A percentile compares a stretch with the other conserved stretches of the same genome.
Evolutionary conservation across 148 eudicot species (phyloP).

Genomic region (Vaccinium corymbosum): DNA sequence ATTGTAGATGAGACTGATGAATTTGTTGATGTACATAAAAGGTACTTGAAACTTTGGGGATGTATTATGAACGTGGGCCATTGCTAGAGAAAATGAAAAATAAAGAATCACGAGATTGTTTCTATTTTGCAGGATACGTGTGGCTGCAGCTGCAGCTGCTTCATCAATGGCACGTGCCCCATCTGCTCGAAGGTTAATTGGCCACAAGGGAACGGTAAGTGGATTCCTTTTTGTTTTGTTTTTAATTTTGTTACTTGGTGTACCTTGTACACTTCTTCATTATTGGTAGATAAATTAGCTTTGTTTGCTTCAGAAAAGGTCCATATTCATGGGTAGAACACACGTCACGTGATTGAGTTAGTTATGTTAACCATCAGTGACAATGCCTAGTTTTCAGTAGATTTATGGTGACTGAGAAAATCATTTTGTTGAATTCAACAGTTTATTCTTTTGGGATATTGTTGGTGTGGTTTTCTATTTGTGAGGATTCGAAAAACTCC

Average conservation of each 20-base stretch:
- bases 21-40: slow-evolving; percentile 86
- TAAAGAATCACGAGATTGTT: slow-evolving; percentile 4
- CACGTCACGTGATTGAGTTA: not conserved
- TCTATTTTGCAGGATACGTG: slow-evolving; percentile 76
- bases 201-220: slow-evolving; percentile 65
- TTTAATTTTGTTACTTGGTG: not conserved
- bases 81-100: not conserved
- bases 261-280: not conserved
- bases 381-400: not conserved
- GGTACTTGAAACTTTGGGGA: slow-evolving; percentile 36
- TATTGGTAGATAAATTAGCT: not conserved
- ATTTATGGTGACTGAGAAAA: not conserved
- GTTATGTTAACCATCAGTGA: not conserved
- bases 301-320: not conserved
- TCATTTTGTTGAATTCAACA: not conserved
- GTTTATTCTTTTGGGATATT: not conserved
- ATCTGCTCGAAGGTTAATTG: slow-evolving; percentile 64
- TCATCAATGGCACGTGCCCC: slow-evolving; percentile 90
- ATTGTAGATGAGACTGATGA: slow-evolving; percentile 99
- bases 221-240: not conserved
- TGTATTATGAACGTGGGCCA: not conserved
- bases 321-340: not conserved
- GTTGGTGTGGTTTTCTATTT: not conserved
- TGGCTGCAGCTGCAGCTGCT: slow-evolving; percentile 99
- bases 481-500: not conserved